Conservation (phyloP, 2,329 filamentous ascomycete species). For the Venturia carpophila region DNA sequence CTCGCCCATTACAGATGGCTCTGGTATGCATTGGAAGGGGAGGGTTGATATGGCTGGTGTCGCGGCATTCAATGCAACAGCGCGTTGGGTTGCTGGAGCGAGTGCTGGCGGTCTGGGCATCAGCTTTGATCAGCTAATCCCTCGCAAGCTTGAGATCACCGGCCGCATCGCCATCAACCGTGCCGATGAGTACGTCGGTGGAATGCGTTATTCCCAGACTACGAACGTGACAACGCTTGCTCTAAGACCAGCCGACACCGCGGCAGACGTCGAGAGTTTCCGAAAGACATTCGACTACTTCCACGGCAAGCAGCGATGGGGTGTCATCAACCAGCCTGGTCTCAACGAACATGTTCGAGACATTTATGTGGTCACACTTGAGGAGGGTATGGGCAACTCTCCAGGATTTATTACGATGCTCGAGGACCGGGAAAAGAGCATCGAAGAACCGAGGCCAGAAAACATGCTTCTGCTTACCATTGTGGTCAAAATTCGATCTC, state of each 20-base stretch:
- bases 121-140: slow-evolving; percentile 63
- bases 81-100: slow-evolving; percentile 75
- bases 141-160: slow-evolving; percentile 60
- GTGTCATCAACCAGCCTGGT: slow-evolving; percentile 61
- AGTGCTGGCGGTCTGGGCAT: slow-evolving; percentile 46
- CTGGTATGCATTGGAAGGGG: slow-evolving; percentile 47
- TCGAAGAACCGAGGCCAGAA: slow-evolving; percentile 64
- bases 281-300: slow-evolving; percentile 84
- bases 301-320: slow-evolving; percentile 69
- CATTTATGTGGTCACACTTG: slow-evolving; percentile 82
- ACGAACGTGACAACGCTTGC: slow-evolving; percentile 80
- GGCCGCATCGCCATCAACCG: slow-evolving; percentile 74
- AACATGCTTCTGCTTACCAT: slow-evolving; percentile 77
- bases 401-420: slow-evolving; percentile 85
- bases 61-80: slow-evolving; percentile 66
- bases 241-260: slow-evolving; percentile 56
- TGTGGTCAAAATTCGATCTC: slow-evolving; percentile 50
- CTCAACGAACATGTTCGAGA: slow-evolving; percentile 70
- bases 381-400: slow-evolving; percentile 54
- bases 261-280: slow-evolving; percentile 54
- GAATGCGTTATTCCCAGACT: slow-evolving; percentile 70
- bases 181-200: slow-evolving; percentile 85
- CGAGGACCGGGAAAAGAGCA: slow-evolving; percentile 59
- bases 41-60: slow-evolving; percentile 60
- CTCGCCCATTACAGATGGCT: slow-evolving; percentile 65